Evolutionary conservation across 345 rosid genomes (phyloP).

Genomic region (Eucalyptus melliodora): DNA sequence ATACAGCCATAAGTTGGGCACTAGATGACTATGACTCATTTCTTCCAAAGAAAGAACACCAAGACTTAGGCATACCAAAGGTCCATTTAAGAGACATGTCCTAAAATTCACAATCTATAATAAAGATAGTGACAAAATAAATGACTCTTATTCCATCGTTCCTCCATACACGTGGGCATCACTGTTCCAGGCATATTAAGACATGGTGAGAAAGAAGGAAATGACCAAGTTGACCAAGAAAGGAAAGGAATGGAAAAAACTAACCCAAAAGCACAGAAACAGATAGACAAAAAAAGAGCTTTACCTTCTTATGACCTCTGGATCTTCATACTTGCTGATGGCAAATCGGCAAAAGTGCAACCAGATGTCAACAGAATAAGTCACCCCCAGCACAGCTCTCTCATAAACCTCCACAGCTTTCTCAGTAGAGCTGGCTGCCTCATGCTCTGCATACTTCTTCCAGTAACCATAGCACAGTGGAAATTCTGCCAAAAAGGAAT

Average conservation of each 20-base stretch:
- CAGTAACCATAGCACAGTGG: slow-evolving; percentile 98
- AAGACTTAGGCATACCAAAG: neutral
- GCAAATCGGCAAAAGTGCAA: slow-evolving; percentile 81
- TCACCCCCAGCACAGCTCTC: slow-evolving; percentile 83
- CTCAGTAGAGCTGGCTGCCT: slow-evolving; percentile 85
- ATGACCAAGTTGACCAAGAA: slow-evolving; percentile 10
- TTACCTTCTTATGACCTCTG: slow-evolving; percentile 93
- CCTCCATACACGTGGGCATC: slow-evolving; percentile 48
- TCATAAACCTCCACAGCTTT: slow-evolving; percentile 95
- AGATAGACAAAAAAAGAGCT: neutral
- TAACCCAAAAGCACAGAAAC: slow-evolving; percentile 10
- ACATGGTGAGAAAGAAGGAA: slow-evolving; percentile 48
- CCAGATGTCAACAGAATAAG: slow-evolving; percentile 99
- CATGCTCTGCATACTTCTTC: slow-evolving; percentile 98
- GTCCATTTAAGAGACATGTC: slow-evolving; percentile 2
- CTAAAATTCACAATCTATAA: slow-evolving; percentile 9
- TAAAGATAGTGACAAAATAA: slow-evolving; percentile 6
- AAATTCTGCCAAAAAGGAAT: slow-evolving; percentile 84
- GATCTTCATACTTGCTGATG: slow-evolving; percentile 81
- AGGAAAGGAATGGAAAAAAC: slow-evolving; percentile 16
- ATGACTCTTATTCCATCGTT: slow-evolving; percentile 26
- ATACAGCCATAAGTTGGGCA: slow-evolving; percentile 22
- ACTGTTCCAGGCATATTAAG: slow-evolving; percentile 64
- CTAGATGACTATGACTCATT: slow-evolving; percentile 22
- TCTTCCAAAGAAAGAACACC: slow-evolving; percentile 8